Evolutionary conservation across 2,329 filamentous ascomycete species (phyloP).

Genomic region (Teratosphaeria epicoccoides): DNA sequence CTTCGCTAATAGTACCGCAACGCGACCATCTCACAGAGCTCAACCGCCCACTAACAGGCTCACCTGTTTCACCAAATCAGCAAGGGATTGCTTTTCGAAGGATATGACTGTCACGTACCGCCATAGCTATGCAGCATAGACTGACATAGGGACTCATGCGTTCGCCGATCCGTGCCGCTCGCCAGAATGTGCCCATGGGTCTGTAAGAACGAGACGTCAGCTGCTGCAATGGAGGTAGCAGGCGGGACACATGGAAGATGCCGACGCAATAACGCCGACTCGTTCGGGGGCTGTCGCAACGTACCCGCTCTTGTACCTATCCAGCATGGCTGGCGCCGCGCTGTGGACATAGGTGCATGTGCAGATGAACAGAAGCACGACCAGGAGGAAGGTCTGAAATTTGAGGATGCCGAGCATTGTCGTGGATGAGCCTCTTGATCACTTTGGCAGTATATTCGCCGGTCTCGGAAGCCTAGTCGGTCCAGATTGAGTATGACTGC

Average conservation of each 20-base stretch:
- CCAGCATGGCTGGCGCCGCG: conserved; percentile 79
- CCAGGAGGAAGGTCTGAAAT: conserved; percentile 91
- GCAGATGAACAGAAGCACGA: conserved; percentile 90
- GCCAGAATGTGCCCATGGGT: conserved; percentile 77
- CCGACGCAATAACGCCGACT: background rate
- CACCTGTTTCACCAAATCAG: conserved; percentile 9
- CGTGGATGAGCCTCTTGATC: background rate
- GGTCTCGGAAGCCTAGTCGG: background rate
- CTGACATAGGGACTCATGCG: conserved; percentile 90
- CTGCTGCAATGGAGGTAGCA: too few species aligned
- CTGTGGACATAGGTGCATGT: conserved; percentile 90
- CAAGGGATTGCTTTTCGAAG: background rate
- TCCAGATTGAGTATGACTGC: background rate
- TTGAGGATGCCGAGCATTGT: conserved; percentile 90
- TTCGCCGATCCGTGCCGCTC: conserved; percentile 85
- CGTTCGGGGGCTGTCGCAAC: conserved; percentile 17
- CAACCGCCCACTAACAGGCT: conserved; percentile 18
- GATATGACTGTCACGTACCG: conserved; percentile 46
- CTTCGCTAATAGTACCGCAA: background rate
- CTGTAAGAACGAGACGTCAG: background rate
- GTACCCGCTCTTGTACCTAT: conserved; percentile 85
- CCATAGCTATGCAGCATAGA: conserved; percentile 87
- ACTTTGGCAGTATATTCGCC: background rate
- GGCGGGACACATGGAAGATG: background rate
- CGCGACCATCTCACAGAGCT: conserved; percentile 2